Percentiles rank a stretch among this genome's conserved stretches.
phyloP scores from a whole-genome alignment of 495 filamentous ascomycete species.

The Polyplosphaeria fusca region DNA sequence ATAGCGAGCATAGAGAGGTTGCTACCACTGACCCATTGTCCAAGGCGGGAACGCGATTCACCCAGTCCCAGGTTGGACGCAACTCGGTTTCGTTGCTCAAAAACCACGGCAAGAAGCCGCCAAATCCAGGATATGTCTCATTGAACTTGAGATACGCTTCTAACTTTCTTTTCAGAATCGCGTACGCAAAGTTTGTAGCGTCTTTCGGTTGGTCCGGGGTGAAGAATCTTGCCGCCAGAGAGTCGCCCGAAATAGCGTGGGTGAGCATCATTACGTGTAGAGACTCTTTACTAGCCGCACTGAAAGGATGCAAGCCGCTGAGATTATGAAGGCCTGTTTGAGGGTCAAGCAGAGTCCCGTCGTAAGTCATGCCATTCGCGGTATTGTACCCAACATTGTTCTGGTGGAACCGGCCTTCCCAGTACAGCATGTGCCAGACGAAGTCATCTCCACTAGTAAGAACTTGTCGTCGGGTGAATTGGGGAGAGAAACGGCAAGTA shows the following conservation, averaged over 20 bases:
- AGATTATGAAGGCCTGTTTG: constrained; percentile 33
- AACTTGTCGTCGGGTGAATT: constrained; percentile 33
- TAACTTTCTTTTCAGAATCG: constrained; percentile 41
- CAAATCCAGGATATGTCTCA: constrained; percentile 42
- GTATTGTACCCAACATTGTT: constrained; percentile 41
- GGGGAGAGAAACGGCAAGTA: constrained; percentile 39
- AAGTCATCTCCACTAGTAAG: constrained; percentile 33
- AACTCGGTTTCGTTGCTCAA: constrained; percentile 30
- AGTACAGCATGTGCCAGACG: constrained; percentile 39
- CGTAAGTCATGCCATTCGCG: constrained; percentile 42
- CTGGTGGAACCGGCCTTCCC: constrained; percentile 43
- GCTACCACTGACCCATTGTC: constrained; percentile 35
- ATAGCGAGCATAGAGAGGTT: not conserved
- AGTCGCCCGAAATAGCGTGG: constrained; percentile 37
- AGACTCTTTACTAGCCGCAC: constrained; percentile 43
- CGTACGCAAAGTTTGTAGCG: constrained; percentile 32
- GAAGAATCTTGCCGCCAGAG: constrained; percentile 16
- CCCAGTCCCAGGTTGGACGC: constrained; percentile 38
- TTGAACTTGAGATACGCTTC: constrained; percentile 42
- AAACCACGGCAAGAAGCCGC: constrained; percentile 42
- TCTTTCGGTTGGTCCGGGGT: not conserved
- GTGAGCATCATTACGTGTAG: constrained; percentile 43
- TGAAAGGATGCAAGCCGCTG: constrained; percentile 39
- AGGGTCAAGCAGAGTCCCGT: constrained; percentile 41
- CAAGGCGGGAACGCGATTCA: constrained; percentile 39